phyloP scores from a whole-genome alignment of 2,329 filamentous ascomycete genomes.

The Monilinia laxa region DNA sequence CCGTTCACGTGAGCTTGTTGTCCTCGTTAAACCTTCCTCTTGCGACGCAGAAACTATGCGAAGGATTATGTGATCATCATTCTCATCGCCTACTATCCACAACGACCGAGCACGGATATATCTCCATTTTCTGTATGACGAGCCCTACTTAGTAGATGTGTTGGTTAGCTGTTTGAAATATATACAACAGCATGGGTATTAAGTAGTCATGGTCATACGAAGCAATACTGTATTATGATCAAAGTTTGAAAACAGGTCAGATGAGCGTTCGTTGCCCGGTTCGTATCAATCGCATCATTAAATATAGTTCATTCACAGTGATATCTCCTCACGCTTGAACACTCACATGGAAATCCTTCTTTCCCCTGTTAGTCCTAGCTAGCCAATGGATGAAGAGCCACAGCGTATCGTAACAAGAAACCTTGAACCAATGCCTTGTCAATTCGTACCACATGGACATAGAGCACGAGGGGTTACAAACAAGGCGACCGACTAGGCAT shows the following conservation, averaged over 20 bases:
- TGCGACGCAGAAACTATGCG: too few species aligned
- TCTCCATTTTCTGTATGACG: too few species aligned
- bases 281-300: neutral
- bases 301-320: too few species aligned
- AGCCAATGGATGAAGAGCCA: neutral
- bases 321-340: neutral
- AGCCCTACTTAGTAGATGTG: too few species aligned
- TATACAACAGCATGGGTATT: neutral
- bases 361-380: neutral
- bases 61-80: too few species aligned
- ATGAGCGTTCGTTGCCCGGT: neutral
- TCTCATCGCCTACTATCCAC: too few species aligned
- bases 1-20: too few species aligned
- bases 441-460: neutral
- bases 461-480: neutral
- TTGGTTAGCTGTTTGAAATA: neutral
- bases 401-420: neutral
- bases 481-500: neutral
- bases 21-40: too few species aligned
- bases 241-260: conserved; percentile 7
- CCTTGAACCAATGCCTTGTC: neutral
- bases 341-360: neutral
- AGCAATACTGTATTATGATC: neutral
- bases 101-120: too few species aligned
- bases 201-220: neutral